A percentile compares a stretch with the other conserved stretches of the same genome.
phyloP scores from a whole-genome alignment of 305 asterid species.

The Fraxinus velutina region DNA sequence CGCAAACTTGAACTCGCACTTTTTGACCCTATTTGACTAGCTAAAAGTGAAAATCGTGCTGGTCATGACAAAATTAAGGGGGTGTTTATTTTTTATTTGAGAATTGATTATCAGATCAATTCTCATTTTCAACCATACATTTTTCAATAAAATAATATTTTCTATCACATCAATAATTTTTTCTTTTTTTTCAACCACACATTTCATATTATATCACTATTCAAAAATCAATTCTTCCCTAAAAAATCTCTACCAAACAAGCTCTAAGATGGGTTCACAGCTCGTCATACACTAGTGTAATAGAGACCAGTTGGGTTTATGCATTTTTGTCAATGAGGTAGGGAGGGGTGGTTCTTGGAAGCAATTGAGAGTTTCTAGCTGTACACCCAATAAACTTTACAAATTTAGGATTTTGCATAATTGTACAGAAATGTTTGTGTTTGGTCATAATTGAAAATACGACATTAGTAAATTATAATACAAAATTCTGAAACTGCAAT shows the following conservation, averaged over 20 bases:
- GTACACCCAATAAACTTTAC: neutral
- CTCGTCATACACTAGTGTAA: neutral
- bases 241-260: too few species aligned
- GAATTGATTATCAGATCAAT: too few species aligned
- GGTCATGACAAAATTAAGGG: neutral
- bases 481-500: neutral
- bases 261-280: neutral
- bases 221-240: too few species aligned
- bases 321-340: neutral
- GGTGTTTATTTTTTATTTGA: too few species aligned
- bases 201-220: too few species aligned
- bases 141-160: too few species aligned
- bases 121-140: too few species aligned
- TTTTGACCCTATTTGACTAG: neutral
- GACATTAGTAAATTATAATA: neutral
- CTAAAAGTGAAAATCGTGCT: neutral
- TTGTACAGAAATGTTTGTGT: neutral
- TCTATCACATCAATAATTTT: too few species aligned
- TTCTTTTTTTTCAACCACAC: too few species aligned
- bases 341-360: neutral
- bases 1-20: neutral
- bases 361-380: neutral
- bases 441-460: neutral
- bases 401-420: neutral
- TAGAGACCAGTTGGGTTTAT: neutral